These are phyloP conservation scores for Mycena indigotica DNA, from an alignment of 768 basidiomycete genomes.

Conservation along the genomic window DNA sequence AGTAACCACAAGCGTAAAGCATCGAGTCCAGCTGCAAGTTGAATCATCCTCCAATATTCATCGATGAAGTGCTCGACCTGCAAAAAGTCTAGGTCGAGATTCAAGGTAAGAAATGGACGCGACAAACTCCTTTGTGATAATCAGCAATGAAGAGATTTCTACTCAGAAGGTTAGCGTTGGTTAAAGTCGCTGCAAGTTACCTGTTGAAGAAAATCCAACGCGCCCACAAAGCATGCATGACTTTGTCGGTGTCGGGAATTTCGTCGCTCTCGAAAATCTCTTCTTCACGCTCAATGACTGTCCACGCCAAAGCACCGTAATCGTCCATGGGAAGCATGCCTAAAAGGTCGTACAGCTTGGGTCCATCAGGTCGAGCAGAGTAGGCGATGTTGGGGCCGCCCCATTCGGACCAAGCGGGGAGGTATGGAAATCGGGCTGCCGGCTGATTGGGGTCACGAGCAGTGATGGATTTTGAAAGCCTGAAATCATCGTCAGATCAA, in stretches of 20 bases:
- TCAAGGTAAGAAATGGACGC: not conserved
- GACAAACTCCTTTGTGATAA: conserved; percentile 48
- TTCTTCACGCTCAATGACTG: conserved; percentile 70
- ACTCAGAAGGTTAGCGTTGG: not conserved
- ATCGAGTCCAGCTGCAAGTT: conserved; percentile 67
- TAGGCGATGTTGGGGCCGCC: conserved; percentile 50
- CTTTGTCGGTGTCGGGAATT: conserved; percentile 73
- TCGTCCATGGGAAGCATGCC: conserved; percentile 57
- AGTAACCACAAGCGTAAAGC: conserved; percentile 64
- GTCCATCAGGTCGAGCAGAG: conserved; percentile 70
- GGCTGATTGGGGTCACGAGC: conserved; percentile 47
- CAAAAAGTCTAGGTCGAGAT: not conserved
- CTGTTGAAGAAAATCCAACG: conserved; percentile 1
- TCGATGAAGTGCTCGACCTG: conserved; percentile 51
- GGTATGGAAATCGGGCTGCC: conserved; percentile 50
- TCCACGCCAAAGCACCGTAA: conserved; percentile 71
- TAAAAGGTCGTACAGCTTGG: conserved; percentile 66
- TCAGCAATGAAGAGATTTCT: conserved; percentile 60
- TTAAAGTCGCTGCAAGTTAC: conserved; percentile 10
- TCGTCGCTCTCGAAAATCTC: conserved; percentile 75
- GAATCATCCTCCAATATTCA: conserved; percentile 67
- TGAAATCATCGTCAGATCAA: not conserved
- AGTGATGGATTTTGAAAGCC: conserved; percentile 30
- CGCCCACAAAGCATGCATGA: conserved; percentile 56
- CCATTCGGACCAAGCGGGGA: conserved; percentile 50